Percentiles rank a stretch among this genome's conserved stretches.
These are phyloP conservation scores for Scedosporium minutisporum DNA, from an alignment of 2,329 filamentous ascomycete species.

Conservation along the genomic window DNA sequence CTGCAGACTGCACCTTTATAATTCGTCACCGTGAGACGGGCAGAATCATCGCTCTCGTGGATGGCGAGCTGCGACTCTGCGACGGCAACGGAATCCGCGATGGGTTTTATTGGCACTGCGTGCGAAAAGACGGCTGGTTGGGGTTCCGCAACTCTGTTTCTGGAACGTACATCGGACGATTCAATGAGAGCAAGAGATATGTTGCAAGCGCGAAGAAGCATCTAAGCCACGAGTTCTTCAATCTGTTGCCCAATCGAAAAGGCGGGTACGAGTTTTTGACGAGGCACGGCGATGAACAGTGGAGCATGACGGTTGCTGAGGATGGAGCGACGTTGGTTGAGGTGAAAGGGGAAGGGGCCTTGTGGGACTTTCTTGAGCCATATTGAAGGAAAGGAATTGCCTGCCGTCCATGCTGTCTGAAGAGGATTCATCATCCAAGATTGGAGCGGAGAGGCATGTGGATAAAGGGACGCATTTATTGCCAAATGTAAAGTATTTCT, in stretches of 20 bases:
- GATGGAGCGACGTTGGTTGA: conserved; percentile 17
- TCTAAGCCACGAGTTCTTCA: conserved; percentile 19
- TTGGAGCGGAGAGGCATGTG: too few relatives aligned
- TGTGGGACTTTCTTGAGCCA: conserved; percentile 17
- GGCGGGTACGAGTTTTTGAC: conserved; percentile 24
- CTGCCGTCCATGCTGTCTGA: background rate
- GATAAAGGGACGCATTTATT: too few relatives aligned
- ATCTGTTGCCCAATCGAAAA: conserved; percentile 15
- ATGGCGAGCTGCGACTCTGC: conserved; percentile 18
- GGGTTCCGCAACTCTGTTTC: conserved; percentile 26
- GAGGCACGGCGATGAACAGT: conserved; percentile 16
- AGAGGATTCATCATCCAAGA: too few relatives aligned
- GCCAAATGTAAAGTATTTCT: too few relatives aligned
- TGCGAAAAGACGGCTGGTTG: conserved; percentile 26
- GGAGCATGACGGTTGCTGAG: conserved; percentile 16
- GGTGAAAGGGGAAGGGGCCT: conserved; percentile 17
- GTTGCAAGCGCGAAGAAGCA: conserved; percentile 15
- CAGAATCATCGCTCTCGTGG: conserved; percentile 19
- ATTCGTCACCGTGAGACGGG: conserved; percentile 18
- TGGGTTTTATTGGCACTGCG: conserved; percentile 26
- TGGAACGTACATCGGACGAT: conserved; percentile 20
- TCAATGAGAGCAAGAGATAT: background rate
- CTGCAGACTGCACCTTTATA: conserved; percentile 19
- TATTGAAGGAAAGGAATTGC: background rate
- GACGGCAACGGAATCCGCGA: conserved; percentile 11